Evolutionary conservation across 495 filamentous ascomycete species (phyloP).

Genomic region (Bathelium albidoporum): DNA sequence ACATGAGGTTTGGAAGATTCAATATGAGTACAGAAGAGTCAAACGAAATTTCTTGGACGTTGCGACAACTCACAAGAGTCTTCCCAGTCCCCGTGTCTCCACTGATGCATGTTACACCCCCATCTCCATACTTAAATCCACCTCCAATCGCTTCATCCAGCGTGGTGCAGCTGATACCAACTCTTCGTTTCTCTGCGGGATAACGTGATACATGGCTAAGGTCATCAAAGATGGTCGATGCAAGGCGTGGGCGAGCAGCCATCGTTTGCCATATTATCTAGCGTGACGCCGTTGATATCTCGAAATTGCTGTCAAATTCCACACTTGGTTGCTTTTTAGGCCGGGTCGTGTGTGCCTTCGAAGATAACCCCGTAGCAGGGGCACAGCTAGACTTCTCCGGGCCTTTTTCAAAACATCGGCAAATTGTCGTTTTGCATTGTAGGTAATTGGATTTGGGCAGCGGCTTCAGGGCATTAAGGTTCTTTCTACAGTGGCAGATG

Average conservation of each 20-base stretch:
- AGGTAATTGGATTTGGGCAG: no score
- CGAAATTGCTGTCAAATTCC: no score
- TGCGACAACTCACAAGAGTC: slow-evolving; percentile 11
- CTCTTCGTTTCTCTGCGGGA: slow-evolving; percentile 1
- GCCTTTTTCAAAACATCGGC: no score
- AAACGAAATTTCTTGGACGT: background rate
- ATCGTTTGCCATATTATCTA: background rate
- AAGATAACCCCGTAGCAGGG: no score
- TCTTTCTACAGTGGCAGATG: no score
- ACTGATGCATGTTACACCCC: slow-evolving; percentile 11
- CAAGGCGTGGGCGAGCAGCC: slow-evolving; percentile 10
- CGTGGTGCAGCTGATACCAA: slow-evolving; percentile 11
- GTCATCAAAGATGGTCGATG: slow-evolving; percentile 8
- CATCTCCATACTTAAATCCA: slow-evolving; percentile 12
- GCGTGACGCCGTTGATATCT: no score
- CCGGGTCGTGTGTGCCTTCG: no score
- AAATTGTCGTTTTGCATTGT: no score
- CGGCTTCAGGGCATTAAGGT: no score
- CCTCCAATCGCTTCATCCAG: slow-evolving; percentile 20
- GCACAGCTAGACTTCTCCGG: no score
- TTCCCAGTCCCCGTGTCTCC: slow-evolving; percentile 16
- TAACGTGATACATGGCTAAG: background rate
- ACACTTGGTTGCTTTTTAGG: no score
- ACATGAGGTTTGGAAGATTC: background rate
- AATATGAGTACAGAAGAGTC: background rate